A percentile compares a stretch with the other conserved stretches of the same genome.
Conservation (phyloP, 208 protist species). For the Zelonia costaricensis region DNA sequence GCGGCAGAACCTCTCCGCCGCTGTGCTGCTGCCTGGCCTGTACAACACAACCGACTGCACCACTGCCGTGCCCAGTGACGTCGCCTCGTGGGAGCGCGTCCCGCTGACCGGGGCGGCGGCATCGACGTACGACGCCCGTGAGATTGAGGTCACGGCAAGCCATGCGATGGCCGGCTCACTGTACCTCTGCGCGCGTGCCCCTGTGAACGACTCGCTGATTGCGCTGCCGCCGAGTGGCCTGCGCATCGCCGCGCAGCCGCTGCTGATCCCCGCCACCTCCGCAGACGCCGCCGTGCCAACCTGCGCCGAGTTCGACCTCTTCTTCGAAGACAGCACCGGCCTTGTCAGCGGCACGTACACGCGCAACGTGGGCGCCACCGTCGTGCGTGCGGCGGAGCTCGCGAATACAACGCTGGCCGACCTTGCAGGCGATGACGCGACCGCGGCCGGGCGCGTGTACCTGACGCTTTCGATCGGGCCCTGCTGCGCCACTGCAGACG, state of each 20-base stretch:
- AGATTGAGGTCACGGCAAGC: slow-evolving; percentile 5
- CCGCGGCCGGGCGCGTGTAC: neutral
- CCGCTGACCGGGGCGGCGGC: neutral
- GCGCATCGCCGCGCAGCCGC: slow-evolving; percentile 6
- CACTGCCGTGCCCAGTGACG: neutral
- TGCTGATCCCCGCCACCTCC: slow-evolving; percentile 6
- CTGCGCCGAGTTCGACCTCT: slow-evolving; percentile 23
- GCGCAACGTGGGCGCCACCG: slow-evolving; percentile 4
- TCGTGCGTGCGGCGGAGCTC: neutral
- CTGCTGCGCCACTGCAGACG: neutral
- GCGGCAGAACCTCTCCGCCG: slow-evolving; percentile 8
- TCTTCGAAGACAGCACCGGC: slow-evolving; percentile 8
- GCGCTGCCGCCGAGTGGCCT: slow-evolving; percentile 5
- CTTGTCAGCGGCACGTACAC: slow-evolving; percentile 2
- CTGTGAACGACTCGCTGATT: slow-evolving; percentile 15
- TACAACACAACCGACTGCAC: slow-evolving; percentile 13
- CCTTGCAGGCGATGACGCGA: neutral
- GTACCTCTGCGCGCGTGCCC: slow-evolving; percentile 19
- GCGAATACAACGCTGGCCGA: neutral
- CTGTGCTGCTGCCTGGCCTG: slow-evolving; percentile 21
- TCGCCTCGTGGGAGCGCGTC: neutral
- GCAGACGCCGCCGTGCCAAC: neutral
- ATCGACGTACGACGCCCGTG: neutral
- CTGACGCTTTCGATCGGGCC: neutral
- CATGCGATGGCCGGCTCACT: neutral